Evolutionary conservation across 1,139 yeast species (phyloP).

Genomic region (Debaryomyces udenii): DNA sequence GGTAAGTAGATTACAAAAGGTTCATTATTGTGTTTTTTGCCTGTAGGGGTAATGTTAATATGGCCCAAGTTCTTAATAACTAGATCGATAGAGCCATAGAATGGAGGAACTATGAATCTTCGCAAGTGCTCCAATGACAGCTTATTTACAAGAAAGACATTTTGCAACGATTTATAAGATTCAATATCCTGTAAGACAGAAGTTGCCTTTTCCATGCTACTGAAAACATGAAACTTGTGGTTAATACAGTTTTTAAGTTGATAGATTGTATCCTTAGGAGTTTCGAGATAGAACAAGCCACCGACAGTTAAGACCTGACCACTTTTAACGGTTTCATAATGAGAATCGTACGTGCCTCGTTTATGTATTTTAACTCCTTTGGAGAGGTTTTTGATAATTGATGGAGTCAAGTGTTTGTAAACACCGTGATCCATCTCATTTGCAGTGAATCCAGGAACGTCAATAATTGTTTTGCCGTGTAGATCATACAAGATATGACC

Average conservation of each 20-base stretch:
- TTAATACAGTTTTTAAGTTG: constrained; percentile 45
- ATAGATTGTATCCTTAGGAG: constrained; percentile 45
- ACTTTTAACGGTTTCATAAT: constrained; percentile 44
- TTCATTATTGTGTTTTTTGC: constrained; percentile 36
- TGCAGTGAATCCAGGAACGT: constrained; percentile 59
- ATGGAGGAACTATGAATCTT: constrained; percentile 65
- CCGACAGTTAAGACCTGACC: constrained; percentile 57
- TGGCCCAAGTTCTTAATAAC: constrained; percentile 73
- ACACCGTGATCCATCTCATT: constrained; percentile 28
- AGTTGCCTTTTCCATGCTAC: constrained; percentile 31
- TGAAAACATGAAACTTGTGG: constrained; percentile 29
- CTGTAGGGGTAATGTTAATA: constrained; percentile 65
- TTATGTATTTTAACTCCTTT: constrained; percentile 40
- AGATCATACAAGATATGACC: constrained; percentile 41
- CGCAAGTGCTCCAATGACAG: constrained; percentile 35
- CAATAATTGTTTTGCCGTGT: constrained; percentile 39
- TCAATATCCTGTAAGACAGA: constrained; percentile 19
- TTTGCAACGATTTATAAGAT: constrained; percentile 24
- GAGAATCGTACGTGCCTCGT: constrained; percentile 37
- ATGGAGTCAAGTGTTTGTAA: constrained; percentile 32
- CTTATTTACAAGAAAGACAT: constrained; percentile 35
- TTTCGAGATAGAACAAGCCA: constrained; percentile 56
- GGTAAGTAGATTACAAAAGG: constrained; percentile 40
- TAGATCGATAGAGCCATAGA: constrained; percentile 65
- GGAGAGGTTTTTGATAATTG: constrained; percentile 35